A percentile compares a stretch with the other conserved stretches of the same genome.
These are phyloP conservation scores for Suillus placidus DNA, from an alignment of 768 basidiomycete species.

Conservation along the genomic window DNA sequence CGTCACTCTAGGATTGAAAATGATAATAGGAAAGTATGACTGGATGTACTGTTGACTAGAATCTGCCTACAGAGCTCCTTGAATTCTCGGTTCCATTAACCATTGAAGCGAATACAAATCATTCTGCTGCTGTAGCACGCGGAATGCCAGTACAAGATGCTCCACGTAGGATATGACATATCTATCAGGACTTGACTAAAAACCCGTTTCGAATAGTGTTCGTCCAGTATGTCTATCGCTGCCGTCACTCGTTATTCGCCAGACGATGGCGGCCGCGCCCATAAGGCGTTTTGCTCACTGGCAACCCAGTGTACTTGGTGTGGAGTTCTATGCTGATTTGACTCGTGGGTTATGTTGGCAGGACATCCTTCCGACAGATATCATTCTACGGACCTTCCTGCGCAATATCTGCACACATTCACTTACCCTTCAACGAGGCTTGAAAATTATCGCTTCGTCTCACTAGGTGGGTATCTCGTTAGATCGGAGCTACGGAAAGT, in stretches of 20 bases:
- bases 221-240: slow-evolving; percentile 11
- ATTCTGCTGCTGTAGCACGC: not conserved
- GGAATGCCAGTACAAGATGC: slow-evolving; percentile 14
- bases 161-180: slow-evolving; percentile 14
- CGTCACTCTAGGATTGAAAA: no score
- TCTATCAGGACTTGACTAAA: slow-evolving; percentile 6
- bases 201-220: not conserved
- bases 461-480: not conserved
- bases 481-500: not conserved
- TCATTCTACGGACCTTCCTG: not conserved
- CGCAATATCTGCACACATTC: slow-evolving; percentile 5
- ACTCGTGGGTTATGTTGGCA: slow-evolving; percentile 7
- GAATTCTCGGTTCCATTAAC: not conserved
- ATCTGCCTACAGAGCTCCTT: no score
- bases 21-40: no score
- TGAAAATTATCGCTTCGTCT: not conserved
- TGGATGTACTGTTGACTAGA: no score
- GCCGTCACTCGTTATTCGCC: slow-evolving; percentile 7
- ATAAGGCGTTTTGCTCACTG: slow-evolving; percentile 6
- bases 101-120: slow-evolving; percentile 1
- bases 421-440: not conserved
- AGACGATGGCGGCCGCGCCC: no score
- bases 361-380: slow-evolving; percentile 12
- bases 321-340: not conserved
- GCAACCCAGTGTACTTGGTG: not conserved